Base-by-base conservation (phyloP, 2,329 filamentous ascomycete genomes). In the Fusarium sp. region DNA sequence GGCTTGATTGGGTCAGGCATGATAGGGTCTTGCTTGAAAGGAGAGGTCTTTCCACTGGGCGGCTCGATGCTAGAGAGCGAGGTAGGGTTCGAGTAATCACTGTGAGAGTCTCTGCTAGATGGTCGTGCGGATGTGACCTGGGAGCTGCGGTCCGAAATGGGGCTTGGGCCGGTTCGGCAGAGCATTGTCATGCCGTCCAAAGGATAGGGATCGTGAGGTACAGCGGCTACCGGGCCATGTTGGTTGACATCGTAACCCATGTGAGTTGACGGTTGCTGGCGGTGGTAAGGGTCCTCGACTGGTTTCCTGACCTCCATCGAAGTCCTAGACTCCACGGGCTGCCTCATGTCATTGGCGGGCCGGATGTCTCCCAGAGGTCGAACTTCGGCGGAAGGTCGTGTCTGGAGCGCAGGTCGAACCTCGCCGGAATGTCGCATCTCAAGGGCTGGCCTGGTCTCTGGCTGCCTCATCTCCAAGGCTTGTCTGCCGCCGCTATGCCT, bases 131-230 rank as follows among this genome's bases (percentile, higher is more conserved):
- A 89, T 20, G 86, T 85, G 25, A 82, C 75, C 25, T 83, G 79
- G 4, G 82, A 83, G 65, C 80, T 81, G 34, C 78, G 80, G 85
- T 93, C 79, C 81, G 87, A 81, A 14, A 77, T 75, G 38, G 90
- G 87, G 4, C 89, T 91, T 46, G 91, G 87, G 6, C 90, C 91
- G 38, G 92, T 90, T 64, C 93, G 89, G 80, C 95, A 98, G 68
- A 97, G 91, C 88, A 98, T 97, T 0, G 95, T 97, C 93, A 98
- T 98, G 4, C 94, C 95, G 77, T 98, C 95, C 79, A 91, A 88
- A 0, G 95, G 94, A 77, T 97, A 97, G 9, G 96, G 93, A 73
- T 98, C 96, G 74, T 97, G 93, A 13, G 95, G 93, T 3, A 97
- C 87, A 13, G 88, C 81, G 4, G 89, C 84, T 64, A 92, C 87